Conservation (phyloP, 2,329 filamentous ascomycete species). For the Alternaria alternata region DNA sequence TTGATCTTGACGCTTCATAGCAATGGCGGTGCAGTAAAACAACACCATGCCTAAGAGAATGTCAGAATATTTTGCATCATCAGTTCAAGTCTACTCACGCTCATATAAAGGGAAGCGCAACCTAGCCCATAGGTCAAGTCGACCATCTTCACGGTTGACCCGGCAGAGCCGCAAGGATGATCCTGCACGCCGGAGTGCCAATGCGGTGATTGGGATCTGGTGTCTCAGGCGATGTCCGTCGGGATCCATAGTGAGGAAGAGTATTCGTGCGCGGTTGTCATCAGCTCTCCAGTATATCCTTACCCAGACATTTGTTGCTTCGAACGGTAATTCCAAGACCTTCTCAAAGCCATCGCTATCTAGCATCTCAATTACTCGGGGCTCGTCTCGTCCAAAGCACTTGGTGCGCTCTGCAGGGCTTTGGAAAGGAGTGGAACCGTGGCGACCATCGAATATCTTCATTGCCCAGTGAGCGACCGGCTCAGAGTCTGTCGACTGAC, state of each 20-base stretch:
- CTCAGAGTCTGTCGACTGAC: constrained; percentile 46
- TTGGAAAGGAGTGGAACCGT: constrained; percentile 50
- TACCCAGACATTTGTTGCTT: constrained; percentile 56
- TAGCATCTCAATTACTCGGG: constrained; percentile 45
- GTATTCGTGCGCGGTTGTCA: constrained; percentile 63
- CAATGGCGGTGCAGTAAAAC: constrained; percentile 65
- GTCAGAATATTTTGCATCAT: background rate
- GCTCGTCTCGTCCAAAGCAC: constrained; percentile 48
- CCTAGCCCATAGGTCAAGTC: constrained; percentile 61
- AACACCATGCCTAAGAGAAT: constrained; percentile 60
- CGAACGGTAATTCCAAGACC: constrained; percentile 56
- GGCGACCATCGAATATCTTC: constrained; percentile 54
- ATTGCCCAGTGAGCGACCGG: constrained; percentile 54
- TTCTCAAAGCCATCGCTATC: constrained; percentile 53
- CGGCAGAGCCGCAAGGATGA: constrained; percentile 54
- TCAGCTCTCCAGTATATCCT: constrained; percentile 61
- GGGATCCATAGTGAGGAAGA: constrained; percentile 58
- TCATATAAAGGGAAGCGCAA: constrained; percentile 65
- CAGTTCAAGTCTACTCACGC: constrained; percentile 47
- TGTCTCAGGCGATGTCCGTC: constrained; percentile 53
- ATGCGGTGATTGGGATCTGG: constrained; percentile 61
- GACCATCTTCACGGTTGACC: constrained; percentile 50
- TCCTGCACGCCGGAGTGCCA: constrained; percentile 53
- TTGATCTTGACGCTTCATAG: constrained; percentile 65
- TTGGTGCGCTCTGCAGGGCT: constrained; percentile 43